phyloP scores from a whole-genome alignment of 441 rosid species.

The Biscutella auriculata region DNA sequence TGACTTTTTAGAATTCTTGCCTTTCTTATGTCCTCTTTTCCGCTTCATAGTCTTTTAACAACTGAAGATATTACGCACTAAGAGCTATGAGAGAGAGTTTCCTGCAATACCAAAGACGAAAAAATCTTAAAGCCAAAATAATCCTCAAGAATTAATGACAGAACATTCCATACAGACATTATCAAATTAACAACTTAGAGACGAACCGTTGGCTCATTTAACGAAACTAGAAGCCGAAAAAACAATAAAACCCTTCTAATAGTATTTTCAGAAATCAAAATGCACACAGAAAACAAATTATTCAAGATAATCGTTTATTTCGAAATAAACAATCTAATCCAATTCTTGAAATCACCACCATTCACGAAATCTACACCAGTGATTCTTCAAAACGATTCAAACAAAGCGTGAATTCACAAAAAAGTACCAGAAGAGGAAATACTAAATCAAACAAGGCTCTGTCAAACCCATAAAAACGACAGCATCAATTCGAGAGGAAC shows the following conservation, averaged over 20 bases:
- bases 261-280: not conserved
- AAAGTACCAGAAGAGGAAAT: constrained; percentile 5
- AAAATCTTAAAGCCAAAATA: not conserved
- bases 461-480: not conserved
- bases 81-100: not conserved
- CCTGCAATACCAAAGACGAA: not conserved
- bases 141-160: not conserved
- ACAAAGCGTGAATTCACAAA: not conserved
- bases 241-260: not conserved
- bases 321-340: not conserved
- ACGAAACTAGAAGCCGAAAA: not conserved
- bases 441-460: not conserved
- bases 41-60: constrained; percentile 52
- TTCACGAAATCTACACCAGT: too few relatives aligned
- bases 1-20: constrained; percentile 34
- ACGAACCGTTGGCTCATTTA: not conserved
- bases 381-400: not conserved
- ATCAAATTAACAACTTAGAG: too few relatives aligned
- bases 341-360: too few relatives aligned
- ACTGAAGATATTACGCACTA: not conserved
- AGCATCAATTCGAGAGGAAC: not conserved
- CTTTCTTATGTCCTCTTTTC: constrained; percentile 74
- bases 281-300: not conserved
- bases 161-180: not conserved
- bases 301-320: not conserved